These are phyloP conservation scores for Trametes elegans DNA, from an alignment of 768 basidiomycete species.

Conservation along the genomic window DNA sequence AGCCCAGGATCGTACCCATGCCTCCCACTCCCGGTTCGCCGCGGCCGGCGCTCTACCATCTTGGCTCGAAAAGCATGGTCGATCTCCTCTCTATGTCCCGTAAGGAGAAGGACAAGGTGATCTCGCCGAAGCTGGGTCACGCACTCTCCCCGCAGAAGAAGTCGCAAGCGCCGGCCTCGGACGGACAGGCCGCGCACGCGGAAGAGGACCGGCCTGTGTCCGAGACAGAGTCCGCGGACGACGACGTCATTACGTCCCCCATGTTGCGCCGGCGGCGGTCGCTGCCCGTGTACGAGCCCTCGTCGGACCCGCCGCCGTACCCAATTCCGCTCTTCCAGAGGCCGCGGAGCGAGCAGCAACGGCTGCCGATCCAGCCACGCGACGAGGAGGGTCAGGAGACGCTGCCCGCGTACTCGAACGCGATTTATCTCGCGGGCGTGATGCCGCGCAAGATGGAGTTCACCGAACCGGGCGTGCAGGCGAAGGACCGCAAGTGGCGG, in stretches of 20 bases:
- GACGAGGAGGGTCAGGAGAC: slow-evolving; percentile 86
- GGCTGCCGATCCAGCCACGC: slow-evolving; percentile 41
- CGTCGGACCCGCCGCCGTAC: slow-evolving; percentile 67
- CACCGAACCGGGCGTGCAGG: slow-evolving; percentile 75
- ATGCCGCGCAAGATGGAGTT: slow-evolving; percentile 97
- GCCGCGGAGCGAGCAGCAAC: slow-evolving; percentile 16
- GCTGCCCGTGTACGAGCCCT: slow-evolving; percentile 63
- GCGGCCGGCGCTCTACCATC: slow-evolving; percentile 52
- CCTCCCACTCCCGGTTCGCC: slow-evolving; percentile 23
- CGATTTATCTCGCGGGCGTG: slow-evolving; percentile 73
- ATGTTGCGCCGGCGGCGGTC: slow-evolving; percentile 61
- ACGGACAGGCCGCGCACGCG: not conserved
- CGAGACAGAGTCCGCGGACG: slow-evolving; percentile 13
- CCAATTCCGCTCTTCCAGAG: slow-evolving; percentile 41
- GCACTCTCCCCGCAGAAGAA: slow-evolving; percentile 5
- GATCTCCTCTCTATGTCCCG: slow-evolving; percentile 39
- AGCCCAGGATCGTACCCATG: slow-evolving; percentile 27
- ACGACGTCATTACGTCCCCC: slow-evolving; percentile 28
- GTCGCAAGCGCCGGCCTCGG: slow-evolving; percentile 1
- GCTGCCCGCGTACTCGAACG: slow-evolving; percentile 81
- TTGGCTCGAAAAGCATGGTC: slow-evolving; percentile 63
- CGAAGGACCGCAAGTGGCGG: slow-evolving; percentile 91
- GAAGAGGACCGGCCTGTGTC: not conserved
- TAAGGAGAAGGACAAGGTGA: slow-evolving; percentile 22
- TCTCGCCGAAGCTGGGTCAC: slow-evolving; percentile 18